Base-by-base conservation (phyloP, 75 land plant genomes). In the Pinus taeda region DNA sequence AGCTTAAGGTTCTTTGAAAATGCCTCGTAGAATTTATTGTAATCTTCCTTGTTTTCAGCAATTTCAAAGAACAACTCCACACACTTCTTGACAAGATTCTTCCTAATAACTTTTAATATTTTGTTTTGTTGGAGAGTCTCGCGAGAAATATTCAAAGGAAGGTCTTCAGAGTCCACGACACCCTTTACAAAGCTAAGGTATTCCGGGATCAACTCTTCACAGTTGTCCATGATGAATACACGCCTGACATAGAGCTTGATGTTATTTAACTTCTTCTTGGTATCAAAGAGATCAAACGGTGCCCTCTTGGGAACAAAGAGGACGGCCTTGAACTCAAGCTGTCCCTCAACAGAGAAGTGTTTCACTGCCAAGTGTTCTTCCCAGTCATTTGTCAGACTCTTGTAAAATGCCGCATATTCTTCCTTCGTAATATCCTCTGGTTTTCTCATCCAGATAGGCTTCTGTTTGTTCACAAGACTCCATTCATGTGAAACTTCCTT, bases 161-260 rank as follows among this genome's bases (percentile, higher is more conserved):
- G 81, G 58, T 92, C 93, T 45, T 92, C 90, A 42, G 92, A 90
- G 60, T 90, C 92, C 6, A 90, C 92, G 74, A 93, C 85, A 14
- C 94, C 95, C 82, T 89, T 88, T 7, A 93, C 87, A 63, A 91
- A 93, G 53, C 94, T 75, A 62, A 93, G 74, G 61, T 89, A 93
- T 65, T 93, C 94, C 6, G 94, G 95, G 15, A 93, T 93, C 56
- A 93, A 57, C 72, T 93, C 94, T 78, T 93, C 92, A 77, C 92
- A 91, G 83, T 92, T 90, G 78, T 92, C 95, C 95, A 92, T 92
- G 60, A 90, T 92, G 82, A 92, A 92, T 30, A 92, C 93, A 57
- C 93, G 60, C 37, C 93, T 76, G 39, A 92, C 93, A 79, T 92
- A 92, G 20, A 92, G 86, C 88, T 92, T 92, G 78, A 92, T 92